Conservation (phyloP, 345 rosid species). For the Populus pruinosa region DNA sequence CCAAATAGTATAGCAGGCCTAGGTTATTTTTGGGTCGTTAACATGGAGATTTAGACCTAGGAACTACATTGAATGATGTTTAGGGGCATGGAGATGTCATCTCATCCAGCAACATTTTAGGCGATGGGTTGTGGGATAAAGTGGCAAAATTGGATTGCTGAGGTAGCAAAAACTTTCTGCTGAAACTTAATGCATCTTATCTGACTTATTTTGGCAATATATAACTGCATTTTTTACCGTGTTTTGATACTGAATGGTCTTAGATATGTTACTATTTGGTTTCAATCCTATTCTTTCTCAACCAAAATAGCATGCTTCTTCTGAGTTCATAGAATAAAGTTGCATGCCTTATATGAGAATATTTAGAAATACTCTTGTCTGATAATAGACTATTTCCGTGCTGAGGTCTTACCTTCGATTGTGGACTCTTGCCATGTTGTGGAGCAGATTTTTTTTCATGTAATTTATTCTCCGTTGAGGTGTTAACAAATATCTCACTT, state of each 20-base stretch:
- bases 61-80: neutral
- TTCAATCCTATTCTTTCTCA: neutral
- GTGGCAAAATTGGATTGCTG: neutral
- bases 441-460: neutral
- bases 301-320: neutral
- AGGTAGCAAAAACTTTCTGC: neutral
- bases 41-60: neutral
- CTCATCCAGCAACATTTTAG: neutral
- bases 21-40: neutral
- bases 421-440: neutral
- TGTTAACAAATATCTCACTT: conserved; percentile 17
- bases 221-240: neutral
- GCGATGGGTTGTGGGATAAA: neutral
- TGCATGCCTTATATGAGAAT: neutral
- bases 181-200: neutral
- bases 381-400: neutral
- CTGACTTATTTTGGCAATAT: neutral
- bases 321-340: neutral
- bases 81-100: neutral
- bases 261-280: neutral
- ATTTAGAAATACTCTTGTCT: neutral
- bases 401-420: neutral
- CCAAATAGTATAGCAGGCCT: neutral
- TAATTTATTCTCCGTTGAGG: neutral
- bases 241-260: neutral